A percentile compares a stretch with the other conserved stretches of the same genome.
phyloP scores from a whole-genome alignment of 2,329 filamentous ascomycete genomes.

The Penicillium sumatraense region DNA sequence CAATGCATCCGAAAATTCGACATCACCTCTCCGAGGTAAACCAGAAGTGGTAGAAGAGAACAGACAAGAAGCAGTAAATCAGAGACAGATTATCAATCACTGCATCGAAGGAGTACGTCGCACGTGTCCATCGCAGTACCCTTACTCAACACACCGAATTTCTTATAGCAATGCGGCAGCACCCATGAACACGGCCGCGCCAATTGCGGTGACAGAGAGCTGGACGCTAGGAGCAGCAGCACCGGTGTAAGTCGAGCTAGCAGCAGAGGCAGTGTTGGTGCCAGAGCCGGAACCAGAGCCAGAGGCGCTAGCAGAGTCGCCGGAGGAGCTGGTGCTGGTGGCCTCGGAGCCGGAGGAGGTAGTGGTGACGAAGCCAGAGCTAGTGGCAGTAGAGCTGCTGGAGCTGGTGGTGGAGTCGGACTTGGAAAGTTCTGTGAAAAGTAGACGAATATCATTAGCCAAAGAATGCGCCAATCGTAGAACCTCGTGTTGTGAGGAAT shows the following conservation, averaged over 20 bases:
- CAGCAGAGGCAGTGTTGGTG: constrained; percentile 11
- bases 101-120: constrained; percentile 1
- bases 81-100: constrained; percentile 18
- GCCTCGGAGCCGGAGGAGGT: constrained; percentile 26
- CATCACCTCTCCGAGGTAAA: neutral
- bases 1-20: constrained; percentile 5
- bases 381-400: constrained; percentile 36
- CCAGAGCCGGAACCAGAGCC: constrained; percentile 15
- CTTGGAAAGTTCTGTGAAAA: constrained; percentile 9
- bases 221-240: constrained; percentile 36
- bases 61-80: constrained; percentile 15
- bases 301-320: neutral
- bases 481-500: neutral
- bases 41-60: constrained; percentile 5
- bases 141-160: neutral
- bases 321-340: constrained; percentile 20
- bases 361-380: constrained; percentile 28
- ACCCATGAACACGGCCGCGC: constrained; percentile 47
- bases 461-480: constrained; percentile 1
- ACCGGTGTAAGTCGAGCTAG: constrained; percentile 23
- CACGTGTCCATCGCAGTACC: constrained; percentile 2
- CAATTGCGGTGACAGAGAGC: constrained; percentile 42
- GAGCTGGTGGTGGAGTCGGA: constrained; percentile 23
- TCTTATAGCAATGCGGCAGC: constrained; percentile 44
- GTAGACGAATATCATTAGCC: neutral